Conservation (phyloP, 352 stramenopile genomes). For the Pythium phragmiticola region DNA sequence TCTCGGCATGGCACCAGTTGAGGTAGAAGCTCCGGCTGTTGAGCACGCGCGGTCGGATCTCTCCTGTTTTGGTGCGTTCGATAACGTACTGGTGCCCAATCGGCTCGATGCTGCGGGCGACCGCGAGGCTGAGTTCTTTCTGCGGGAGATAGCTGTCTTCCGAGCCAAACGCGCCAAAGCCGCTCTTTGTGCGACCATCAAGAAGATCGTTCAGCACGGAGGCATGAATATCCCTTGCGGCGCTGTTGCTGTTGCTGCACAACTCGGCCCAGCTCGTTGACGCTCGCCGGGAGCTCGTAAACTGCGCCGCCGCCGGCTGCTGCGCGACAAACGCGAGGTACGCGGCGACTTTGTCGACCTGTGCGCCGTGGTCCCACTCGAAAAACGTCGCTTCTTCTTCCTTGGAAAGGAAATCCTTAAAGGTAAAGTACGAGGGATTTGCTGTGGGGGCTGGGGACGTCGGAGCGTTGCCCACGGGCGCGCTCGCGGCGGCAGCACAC, state of each 20-base stretch:
- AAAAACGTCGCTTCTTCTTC: constrained; percentile 56
- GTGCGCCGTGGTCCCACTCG: constrained; percentile 39
- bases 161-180: constrained; percentile 74
- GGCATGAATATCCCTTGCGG: background rate
- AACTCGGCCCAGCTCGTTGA: constrained; percentile 46
- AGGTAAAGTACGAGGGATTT: constrained; percentile 45
- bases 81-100: constrained; percentile 73
- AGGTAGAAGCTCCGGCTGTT: constrained; percentile 87
- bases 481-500: too few species aligned
- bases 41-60: constrained; percentile 44
- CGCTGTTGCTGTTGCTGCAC: background rate
- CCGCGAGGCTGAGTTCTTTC: constrained; percentile 59
- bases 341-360: constrained; percentile 57
- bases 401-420: constrained; percentile 57
- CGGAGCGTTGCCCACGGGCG: too few species aligned
- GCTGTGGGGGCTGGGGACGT: background rate
- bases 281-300: constrained; percentile 52
- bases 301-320: constrained; percentile 44
- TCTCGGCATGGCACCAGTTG: constrained; percentile 86
- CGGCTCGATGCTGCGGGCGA: constrained; percentile 45
- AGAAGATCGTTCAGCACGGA: constrained; percentile 24
- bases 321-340: constrained; percentile 65
- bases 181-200: constrained; percentile 42
- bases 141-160: constrained; percentile 59
- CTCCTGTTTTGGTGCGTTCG: constrained; percentile 50